Evolutionary conservation across 2,329 filamentous ascomycete species (phyloP).

Genomic region (Fusarium sp.): DNA sequence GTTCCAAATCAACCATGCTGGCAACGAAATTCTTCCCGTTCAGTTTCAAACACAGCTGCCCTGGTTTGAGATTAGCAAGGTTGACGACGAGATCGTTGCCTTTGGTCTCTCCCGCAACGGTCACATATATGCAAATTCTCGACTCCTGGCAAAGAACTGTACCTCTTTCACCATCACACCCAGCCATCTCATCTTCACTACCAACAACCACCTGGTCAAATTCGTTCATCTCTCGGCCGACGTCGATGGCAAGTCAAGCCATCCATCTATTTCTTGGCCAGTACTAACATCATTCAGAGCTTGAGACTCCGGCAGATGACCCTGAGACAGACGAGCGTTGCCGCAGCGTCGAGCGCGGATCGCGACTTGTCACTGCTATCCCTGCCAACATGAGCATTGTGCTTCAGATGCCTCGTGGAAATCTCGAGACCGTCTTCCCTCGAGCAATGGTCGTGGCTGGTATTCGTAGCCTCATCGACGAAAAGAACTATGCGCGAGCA

Average conservation of each 20-base stretch:
- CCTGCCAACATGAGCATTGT: slow-evolving; percentile 86
- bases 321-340: slow-evolving; percentile 93
- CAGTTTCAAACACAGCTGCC: slow-evolving; percentile 60
- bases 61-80: slow-evolving; percentile 60
- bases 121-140: slow-evolving; percentile 79
- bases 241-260: slow-evolving; percentile 64
- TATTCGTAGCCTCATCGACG: slow-evolving; percentile 81
- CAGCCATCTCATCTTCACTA: slow-evolving; percentile 89
- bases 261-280: background rate
- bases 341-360: slow-evolving; percentile 89
- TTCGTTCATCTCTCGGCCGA: slow-evolving; percentile 80
- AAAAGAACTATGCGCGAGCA: slow-evolving; percentile 81
- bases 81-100: slow-evolving; percentile 55
- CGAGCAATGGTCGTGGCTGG: slow-evolving; percentile 91
- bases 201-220: slow-evolving; percentile 90
- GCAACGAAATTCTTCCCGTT: slow-evolving; percentile 48
- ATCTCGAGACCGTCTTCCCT: slow-evolving; percentile 93
- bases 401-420: slow-evolving; percentile 94
- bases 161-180: slow-evolving; percentile 88
- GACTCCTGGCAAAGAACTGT: slow-evolving; percentile 81
- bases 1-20: slow-evolving; percentile 49
- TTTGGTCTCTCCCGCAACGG: slow-evolving; percentile 79
- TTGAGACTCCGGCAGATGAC: slow-evolving; percentile 86
- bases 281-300: slow-evolving; percentile 60
- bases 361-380: slow-evolving; percentile 85